phyloP scores from a whole-genome alignment of 2,329 filamentous ascomycete genomes.

The Coccinonectria pachysandricola region DNA sequence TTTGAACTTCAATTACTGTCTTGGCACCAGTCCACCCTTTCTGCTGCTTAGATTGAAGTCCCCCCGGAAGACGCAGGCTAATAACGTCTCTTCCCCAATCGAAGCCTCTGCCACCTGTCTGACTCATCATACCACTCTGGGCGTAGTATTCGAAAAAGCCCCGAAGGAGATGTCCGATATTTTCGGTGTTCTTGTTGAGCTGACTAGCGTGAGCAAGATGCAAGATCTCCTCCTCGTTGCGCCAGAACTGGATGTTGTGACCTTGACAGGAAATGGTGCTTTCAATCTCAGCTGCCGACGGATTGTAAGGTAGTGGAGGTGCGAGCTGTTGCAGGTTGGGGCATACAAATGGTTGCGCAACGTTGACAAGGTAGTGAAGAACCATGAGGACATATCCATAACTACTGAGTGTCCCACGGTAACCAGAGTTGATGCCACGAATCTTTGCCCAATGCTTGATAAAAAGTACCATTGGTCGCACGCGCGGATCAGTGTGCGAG shows the following conservation, averaged over 20 bases:
- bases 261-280: constrained; percentile 42
- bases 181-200: constrained; percentile 59
- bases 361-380: constrained; percentile 78
- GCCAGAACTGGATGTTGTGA: constrained; percentile 66
- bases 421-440: constrained; percentile 77
- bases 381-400: constrained; percentile 93
- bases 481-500: constrained; percentile 65
- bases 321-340: constrained; percentile 65
- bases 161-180: constrained; percentile 59
- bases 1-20: constrained; percentile 49
- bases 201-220: constrained; percentile 45
- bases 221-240: constrained; percentile 59
- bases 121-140: constrained; percentile 44
- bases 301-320: constrained; percentile 28
- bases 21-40: constrained; percentile 85
- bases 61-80: constrained; percentile 62
- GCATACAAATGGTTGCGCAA: constrained; percentile 69
- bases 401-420: constrained; percentile 75
- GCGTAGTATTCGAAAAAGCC: constrained; percentile 88
- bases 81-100: constrained; percentile 74
- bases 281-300: constrained; percentile 14
- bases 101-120: constrained; percentile 48
- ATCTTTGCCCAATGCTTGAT: constrained; percentile 85
- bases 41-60: constrained; percentile 59
- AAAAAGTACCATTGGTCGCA: constrained; percentile 70